Evolutionary conservation across 805 yeast genomes (phyloP), one percentile per base, ranked within the genome.

Genomic region (Myxozyma udenii): DNA sequence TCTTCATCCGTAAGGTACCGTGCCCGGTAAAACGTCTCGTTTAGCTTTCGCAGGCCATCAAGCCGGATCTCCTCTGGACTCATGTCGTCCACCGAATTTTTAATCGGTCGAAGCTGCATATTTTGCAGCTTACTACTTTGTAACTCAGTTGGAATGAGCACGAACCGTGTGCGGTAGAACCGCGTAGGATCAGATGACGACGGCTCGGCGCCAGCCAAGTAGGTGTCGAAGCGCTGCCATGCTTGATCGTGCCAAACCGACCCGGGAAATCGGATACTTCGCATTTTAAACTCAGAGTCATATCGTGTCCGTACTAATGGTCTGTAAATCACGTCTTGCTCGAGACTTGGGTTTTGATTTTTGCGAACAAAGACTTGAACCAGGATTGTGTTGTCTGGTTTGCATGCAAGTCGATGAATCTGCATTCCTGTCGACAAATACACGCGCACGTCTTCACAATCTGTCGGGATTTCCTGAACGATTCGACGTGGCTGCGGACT

Each of bases 151-250:
- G 97, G 96, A 46, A 90, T 71, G 2, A 93, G 75, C 2, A 89
- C 97, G 69, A 89, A 87, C 63, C 95, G 84, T 66, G 90, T 78
- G 58, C 85, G 75, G 81, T 85, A 59, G 76, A 73, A 77, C 51
- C 75, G 73, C 9, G 75, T 77, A 16, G 75, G 79, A 11, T 81
- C 80, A 5, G 66, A 57, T 50, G 80, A 70, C 1, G 80, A 78
- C 58, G 88, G 96, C 25, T 84, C 89, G 65, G 84, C 86, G 2
- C 98, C 98, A 0, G 97, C 95, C n/a, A 90, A 67, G 22, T 79
- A 78, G 63, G 88, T 96, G 70, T 93, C 99, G 60, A 90, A 75
- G 56, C 83, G 85, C 61, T 90, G 90, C 98, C 98, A 93, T 56
- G 90, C 89, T 55, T 80, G 78, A 12, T 59, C 54, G 16, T 65